A percentile compares a stretch with the other conserved stretches of the same genome.
phyloP scores from a whole-genome alignment of 768 basidiomycete species.

The Suillus decipiens region DNA sequence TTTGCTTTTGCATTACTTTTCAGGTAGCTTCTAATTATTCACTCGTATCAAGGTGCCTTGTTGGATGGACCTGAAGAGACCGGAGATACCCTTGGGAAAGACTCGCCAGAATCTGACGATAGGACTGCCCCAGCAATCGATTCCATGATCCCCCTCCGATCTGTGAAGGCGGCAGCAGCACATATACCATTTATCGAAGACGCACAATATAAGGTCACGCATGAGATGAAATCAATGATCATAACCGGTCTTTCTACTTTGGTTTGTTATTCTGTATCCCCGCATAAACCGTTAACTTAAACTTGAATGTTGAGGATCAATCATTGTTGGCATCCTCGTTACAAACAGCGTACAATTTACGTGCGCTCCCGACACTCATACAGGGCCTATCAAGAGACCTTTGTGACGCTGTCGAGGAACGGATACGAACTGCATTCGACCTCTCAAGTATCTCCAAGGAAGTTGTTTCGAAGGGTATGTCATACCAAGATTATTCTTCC shows the following conservation, averaged over 20 bases:
- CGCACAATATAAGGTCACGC: slow-evolving; percentile 67
- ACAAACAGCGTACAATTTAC: slow-evolving; percentile 94
- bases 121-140: slow-evolving; percentile 20
- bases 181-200: slow-evolving; percentile 74
- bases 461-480: slow-evolving; percentile 71
- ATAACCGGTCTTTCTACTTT: slow-evolving; percentile 73
- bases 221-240: slow-evolving; percentile 93
- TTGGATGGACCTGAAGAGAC: slow-evolving; percentile 44
- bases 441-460: slow-evolving; percentile 85
- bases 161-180: slow-evolving; percentile 68
- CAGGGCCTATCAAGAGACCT: slow-evolving; percentile 77
- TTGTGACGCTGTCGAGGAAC: slow-evolving; percentile 78
- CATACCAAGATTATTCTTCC: not conserved
- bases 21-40: not conserved
- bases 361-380: slow-evolving; percentile 81
- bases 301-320: slow-evolving; percentile 63
- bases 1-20: slow-evolving; percentile 27
- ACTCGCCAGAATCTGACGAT: slow-evolving; percentile 6
- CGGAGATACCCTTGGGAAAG: slow-evolving; percentile 1
- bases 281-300: not conserved
- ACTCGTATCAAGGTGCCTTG: slow-evolving; percentile 43
- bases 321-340: slow-evolving; percentile 89
- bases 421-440: slow-evolving; percentile 85
- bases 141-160: slow-evolving; percentile 59
- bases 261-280: slow-evolving; percentile 46